phyloP scores from a whole-genome alignment of 306 rosid species.

The Cajanus cajan region DNA sequence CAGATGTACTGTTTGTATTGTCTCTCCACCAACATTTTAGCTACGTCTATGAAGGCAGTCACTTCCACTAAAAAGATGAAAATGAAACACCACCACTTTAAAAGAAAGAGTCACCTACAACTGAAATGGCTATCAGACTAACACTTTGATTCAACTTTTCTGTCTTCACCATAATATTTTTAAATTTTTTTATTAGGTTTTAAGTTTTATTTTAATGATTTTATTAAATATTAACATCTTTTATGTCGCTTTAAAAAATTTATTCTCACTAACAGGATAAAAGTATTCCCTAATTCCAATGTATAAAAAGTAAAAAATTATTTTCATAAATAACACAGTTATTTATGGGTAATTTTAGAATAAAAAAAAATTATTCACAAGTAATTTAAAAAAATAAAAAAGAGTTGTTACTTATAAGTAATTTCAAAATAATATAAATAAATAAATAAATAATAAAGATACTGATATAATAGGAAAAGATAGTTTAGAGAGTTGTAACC shows the following conservation, averaged over 20 bases:
- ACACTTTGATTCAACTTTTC: neutral
- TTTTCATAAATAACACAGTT: no score
- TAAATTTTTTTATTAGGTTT: neutral
- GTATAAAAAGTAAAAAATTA: no score
- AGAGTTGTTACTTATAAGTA: no score
- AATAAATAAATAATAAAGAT: no score
- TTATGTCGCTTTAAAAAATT: neutral
- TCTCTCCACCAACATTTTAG: neutral
- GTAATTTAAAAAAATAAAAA: no score
- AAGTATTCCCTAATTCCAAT: no score
- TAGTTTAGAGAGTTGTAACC: no score
- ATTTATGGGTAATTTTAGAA: no score
- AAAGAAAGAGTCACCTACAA: neutral
- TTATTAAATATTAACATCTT: neutral
- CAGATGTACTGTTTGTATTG: neutral
- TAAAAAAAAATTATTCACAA: no score
- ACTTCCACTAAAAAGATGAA: neutral
- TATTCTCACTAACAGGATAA: no score
- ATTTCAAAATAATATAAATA: no score
- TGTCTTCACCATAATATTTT: neutral
- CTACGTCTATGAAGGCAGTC: neutral
- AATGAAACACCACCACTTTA: neutral
- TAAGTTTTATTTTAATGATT: neutral
- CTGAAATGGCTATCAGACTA: neutral
- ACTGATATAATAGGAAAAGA: no score